Percentiles rank a stretch among this genome's conserved stretches.
Conservation (phyloP, 257 asterid genomes). For the Nicotiana knightiana region DNA sequence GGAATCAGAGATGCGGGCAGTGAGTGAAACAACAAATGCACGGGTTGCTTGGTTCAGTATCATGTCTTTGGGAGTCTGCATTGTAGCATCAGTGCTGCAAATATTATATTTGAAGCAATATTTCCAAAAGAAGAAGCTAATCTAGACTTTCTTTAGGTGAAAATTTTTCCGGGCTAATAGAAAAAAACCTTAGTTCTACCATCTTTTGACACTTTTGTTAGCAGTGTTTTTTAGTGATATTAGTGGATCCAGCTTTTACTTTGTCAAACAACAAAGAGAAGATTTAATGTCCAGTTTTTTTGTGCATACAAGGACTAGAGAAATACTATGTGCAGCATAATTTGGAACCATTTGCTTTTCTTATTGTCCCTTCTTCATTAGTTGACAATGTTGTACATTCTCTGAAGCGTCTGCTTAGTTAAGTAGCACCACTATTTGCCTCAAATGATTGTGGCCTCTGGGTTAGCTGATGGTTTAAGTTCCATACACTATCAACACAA, state of each 20-base stretch:
- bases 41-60: slow-evolving; percentile 83
- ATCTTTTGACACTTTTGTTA: background rate
- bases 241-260: background rate
- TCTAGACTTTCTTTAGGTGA: slow-evolving; percentile 39
- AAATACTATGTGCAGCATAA: background rate
- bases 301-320: background rate
- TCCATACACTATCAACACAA: background rate
- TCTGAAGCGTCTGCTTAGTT: background rate
- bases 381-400: background rate
- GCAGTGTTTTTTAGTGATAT: background rate
- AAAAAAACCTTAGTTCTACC: background rate
- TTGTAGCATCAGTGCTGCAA: slow-evolving; percentile 51
- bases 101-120: slow-evolving; percentile 54
- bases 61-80: slow-evolving; percentile 68
- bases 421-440: background rate
- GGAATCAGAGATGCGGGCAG: slow-evolving; percentile 66
- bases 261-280: background rate
- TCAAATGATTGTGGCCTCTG: background rate
- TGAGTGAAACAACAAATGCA: slow-evolving; percentile 58
- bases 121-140: slow-evolving; percentile 86
- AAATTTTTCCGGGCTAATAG: slow-evolving; percentile 16
- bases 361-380: background rate
- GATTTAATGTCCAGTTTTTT: background rate
- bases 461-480: background rate
- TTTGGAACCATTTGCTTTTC: background rate